Percentiles rank a stretch among this genome's conserved stretches.
These are phyloP conservation scores for Colletotrichum karsti DNA, from an alignment of 2,329 filamentous ascomycete species.

Conservation along the genomic window DNA sequence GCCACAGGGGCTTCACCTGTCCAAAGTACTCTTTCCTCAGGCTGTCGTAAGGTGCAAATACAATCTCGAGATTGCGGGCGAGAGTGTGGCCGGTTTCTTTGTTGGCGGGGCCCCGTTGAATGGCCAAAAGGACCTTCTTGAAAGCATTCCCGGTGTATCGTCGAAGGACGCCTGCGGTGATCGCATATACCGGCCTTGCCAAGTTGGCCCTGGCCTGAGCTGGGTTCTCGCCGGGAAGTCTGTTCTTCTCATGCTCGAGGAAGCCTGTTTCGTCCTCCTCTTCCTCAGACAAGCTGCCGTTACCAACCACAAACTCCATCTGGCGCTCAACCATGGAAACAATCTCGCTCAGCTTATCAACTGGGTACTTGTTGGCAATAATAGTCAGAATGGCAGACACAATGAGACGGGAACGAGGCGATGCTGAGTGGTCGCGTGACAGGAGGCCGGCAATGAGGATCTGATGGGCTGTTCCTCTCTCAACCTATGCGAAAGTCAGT, in stretches of 20 bases:
- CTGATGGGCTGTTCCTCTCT: constrained; percentile 42
- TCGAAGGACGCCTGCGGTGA: constrained; percentile 47
- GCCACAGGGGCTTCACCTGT: constrained; percentile 51
- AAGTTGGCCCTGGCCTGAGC: constrained; percentile 5
- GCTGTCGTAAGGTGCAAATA: constrained; percentile 49
- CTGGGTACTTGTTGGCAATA: constrained; percentile 54
- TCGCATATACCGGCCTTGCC: constrained; percentile 38
- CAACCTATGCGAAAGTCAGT: constrained; percentile 41
- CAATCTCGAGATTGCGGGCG: constrained; percentile 50
- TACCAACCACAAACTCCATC: constrained; percentile 10
- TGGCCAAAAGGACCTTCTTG: constrained; percentile 41
- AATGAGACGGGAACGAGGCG: constrained; percentile 32
- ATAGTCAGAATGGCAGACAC: constrained; percentile 47
- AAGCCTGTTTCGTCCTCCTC: constrained; percentile 7
- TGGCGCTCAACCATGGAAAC: constrained; percentile 33
- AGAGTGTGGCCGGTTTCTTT: constrained; percentile 46
- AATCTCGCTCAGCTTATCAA: constrained; percentile 38
- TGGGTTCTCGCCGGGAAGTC: neutral
- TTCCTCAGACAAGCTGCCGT: constrained; percentile 23
- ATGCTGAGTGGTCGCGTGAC: constrained; percentile 31
- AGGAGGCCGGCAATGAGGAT: constrained; percentile 33
- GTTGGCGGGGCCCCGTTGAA: constrained; percentile 38
- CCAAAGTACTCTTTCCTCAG: constrained; percentile 52
- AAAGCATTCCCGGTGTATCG: constrained; percentile 47
- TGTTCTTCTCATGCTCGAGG: constrained; percentile 15